Evolutionary conservation across 768 basidiomycete genomes (phyloP), one percentile per base, ranked within the genome.

Genomic region (Cyclocybe aegerita): DNA sequence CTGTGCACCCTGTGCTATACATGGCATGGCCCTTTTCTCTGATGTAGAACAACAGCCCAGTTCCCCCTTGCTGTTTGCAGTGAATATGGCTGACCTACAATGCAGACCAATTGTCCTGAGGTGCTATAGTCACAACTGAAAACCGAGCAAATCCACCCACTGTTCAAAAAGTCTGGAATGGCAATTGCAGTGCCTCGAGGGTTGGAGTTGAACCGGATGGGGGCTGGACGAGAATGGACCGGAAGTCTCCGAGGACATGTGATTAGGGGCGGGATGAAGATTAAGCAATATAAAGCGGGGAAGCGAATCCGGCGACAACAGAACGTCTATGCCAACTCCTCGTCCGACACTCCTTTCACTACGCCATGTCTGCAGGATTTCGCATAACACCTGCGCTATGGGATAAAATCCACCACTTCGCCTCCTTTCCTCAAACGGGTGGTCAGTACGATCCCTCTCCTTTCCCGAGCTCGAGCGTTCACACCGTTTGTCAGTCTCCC

Each of bases 321-420:
- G 31, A 46, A 12, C 12, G 41, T 35, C 9, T 10, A 15, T 34
- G n/a, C 16, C 44, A 16, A 6, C 16, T 43, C 23, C 16, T 4
- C 31, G 23, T 17, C 48, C 40, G 46, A 30, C 48, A 12, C 36
- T 48, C 39, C 43, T 36, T 31, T 37, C 40, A 46, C 23, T 23
- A 23, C 23, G 66, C 58, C 43, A 81, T 80, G 79, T 79, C 77
- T 54, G 75, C 77, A 49, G 73, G 73, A 0, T 93, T 90, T 69
- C 81, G 85, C 44, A 95, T 95, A 55, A 79, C 86, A 11, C 73
- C 85, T 50, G 75, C 82, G 7, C 73, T 94, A 55, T 94, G 93
- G 92, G 90, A 93, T 71, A 86, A 81, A 69, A 91, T 95, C 53
- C 88, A 89, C 70, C 89, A 94, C 60, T 94, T 90, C 62, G 89